These are phyloP conservation scores for Odonthalia washingtoniensis DNA, from an alignment of 31 red algal species.

Conservation along the genomic window DNA sequence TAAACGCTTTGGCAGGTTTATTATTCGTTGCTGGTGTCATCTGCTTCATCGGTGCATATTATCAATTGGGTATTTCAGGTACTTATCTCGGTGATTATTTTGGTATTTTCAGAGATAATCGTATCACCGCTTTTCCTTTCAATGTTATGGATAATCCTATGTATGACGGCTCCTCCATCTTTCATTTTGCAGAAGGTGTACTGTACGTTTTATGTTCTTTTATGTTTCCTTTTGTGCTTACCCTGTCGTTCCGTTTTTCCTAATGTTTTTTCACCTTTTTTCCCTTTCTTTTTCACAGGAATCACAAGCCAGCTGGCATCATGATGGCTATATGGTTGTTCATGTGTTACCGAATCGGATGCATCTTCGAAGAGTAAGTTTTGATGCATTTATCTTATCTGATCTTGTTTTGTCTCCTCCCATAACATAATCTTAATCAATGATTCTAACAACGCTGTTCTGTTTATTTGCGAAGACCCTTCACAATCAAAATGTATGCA, in stretches of 20 bases:
- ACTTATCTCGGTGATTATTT: conserved; percentile 99
- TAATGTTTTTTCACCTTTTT: background rate
- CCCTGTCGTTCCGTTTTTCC: background rate
- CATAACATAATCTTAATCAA: background rate
- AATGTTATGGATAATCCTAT: conserved; percentile 79
- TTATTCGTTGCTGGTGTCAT: conserved; percentile 34
- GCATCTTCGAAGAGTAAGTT: conserved; percentile 88
- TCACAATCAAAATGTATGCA: conserved; percentile 49
- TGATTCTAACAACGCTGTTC: background rate
- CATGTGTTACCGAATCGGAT: conserved; percentile 85
- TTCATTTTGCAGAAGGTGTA: conserved; percentile 81
- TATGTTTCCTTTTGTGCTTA: background rate
- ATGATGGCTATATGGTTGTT: conserved; percentile 78
- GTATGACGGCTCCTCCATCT: conserved; percentile 90
- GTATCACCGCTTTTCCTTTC: conserved; percentile 89
- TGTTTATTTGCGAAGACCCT: conserved; percentile 19
- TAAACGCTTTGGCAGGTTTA: conserved; percentile 36
- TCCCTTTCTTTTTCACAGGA: conserved; percentile 19
- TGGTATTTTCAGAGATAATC: conserved; percentile 73
- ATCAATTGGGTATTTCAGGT: conserved; percentile 83
- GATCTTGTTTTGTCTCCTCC: background rate
- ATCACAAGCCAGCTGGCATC: conserved; percentile 74
- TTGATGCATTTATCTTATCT: background rate
- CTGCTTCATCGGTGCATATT: conserved; percentile 75
- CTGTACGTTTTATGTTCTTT: conserved; percentile 54